Evolutionary conservation across 352 stramenopile species (phyloP).

Genomic region (Pythium periplocum): DNA sequence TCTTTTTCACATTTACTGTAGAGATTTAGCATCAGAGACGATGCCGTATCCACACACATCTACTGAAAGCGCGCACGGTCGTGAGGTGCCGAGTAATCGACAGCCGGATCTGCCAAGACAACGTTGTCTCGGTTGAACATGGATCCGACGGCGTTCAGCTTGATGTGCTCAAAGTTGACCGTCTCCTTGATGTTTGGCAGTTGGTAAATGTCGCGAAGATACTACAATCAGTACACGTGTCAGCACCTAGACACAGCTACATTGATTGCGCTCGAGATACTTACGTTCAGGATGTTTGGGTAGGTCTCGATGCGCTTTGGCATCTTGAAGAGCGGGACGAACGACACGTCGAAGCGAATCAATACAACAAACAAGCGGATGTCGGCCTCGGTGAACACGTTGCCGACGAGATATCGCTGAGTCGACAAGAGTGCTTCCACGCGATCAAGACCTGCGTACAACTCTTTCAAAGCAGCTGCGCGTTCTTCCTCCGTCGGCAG

Average conservation of each 20-base stretch:
- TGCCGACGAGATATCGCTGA: slow-evolving; percentile 67
- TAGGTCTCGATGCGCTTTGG: slow-evolving; percentile 76
- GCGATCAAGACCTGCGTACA: slow-evolving; percentile 83
- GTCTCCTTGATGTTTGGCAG: slow-evolving; percentile 29
- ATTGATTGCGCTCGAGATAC: slow-evolving; percentile 2
- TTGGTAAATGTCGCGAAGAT: slow-evolving; percentile 47
- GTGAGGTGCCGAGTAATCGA: slow-evolving; percentile 25
- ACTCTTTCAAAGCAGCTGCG: slow-evolving; percentile 80
- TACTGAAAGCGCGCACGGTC: slow-evolving; percentile 27
- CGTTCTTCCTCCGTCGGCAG: slow-evolving; percentile 67
- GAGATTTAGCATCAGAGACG: too few relatives aligned
- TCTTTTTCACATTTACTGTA: too few relatives aligned
- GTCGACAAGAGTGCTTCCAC: slow-evolving; percentile 68
- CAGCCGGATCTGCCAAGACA: slow-evolving; percentile 20
- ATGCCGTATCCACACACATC: too few relatives aligned
- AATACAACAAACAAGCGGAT: slow-evolving; percentile 92
- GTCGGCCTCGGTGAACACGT: slow-evolving; percentile 79
- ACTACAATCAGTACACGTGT: slow-evolving; percentile 10
- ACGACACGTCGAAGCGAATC: slow-evolving; percentile 93
- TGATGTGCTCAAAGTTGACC: slow-evolving; percentile 44
- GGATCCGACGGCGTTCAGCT: slow-evolving; percentile 43
- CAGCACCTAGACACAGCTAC: too few relatives aligned
- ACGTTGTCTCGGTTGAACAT: slow-evolving; percentile 45
- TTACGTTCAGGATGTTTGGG: slow-evolving; percentile 70
- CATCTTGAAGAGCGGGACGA: slow-evolving; percentile 73